Conservation (phyloP, 495 filamentous ascomycete species). For the Pyronema domesticum region DNA sequence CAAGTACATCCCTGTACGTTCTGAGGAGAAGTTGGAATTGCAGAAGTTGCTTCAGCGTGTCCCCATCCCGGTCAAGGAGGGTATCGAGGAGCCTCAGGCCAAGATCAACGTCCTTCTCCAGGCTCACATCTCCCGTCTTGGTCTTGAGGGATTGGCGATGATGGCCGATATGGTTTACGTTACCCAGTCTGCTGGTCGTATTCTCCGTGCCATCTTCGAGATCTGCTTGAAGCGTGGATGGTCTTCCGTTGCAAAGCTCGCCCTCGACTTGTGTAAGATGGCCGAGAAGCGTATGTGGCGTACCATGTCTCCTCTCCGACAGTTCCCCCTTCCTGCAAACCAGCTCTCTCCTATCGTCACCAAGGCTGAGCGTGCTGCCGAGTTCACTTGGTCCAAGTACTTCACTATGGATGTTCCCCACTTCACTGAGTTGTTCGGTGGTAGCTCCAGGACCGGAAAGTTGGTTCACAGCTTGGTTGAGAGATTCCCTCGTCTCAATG, state of each 20-base stretch:
- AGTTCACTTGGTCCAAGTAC: conserved; percentile 83
- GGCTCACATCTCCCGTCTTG: conserved; percentile 87
- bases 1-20: conserved; percentile 94
- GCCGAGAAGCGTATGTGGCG: conserved; percentile 99
- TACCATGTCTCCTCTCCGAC: conserved; percentile 86
- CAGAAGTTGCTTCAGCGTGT: conserved; percentile 79
- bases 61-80: conserved; percentile 91
- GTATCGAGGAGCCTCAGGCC: conserved; percentile 86
- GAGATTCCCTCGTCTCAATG: conserved; percentile 82
- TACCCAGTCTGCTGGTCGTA: conserved; percentile 91
- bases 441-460: conserved; percentile 76
- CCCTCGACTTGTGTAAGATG: conserved; percentile 95
- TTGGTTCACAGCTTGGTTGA: conserved; percentile 68
- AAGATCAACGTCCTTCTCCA: conserved; percentile 99
- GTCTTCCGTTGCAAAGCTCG: conserved; percentile 81
- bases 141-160: conserved; percentile 79
- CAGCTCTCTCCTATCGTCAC: conserved; percentile 51
- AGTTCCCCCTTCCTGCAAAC: conserved; percentile 63
- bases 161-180: conserved; percentile 99
- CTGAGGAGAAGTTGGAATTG: conserved; percentile 93
- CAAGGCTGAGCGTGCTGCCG: conserved; percentile 87
- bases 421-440: conserved; percentile 89
- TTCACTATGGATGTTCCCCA: conserved; percentile 91
- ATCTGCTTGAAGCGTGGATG: conserved; percentile 92
- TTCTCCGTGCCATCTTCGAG: conserved; percentile 88